Base-by-base conservation (phyloP, 106 monocot species). In the Agapanthus africanus region DNA sequence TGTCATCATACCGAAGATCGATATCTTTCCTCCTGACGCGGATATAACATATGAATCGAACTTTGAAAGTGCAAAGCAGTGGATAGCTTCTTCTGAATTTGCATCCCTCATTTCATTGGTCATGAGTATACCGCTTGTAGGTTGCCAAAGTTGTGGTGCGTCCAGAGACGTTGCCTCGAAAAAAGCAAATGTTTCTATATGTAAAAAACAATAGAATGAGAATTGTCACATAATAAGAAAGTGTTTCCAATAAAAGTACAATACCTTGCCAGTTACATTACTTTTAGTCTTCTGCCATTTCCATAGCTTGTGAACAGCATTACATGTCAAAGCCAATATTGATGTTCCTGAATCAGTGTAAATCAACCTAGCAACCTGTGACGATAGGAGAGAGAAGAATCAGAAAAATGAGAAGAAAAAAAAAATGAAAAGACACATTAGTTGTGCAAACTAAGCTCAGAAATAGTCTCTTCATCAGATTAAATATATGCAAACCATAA, bases 31-130 rank as follows among this genome's bases (percentile, higher is more conserved):
- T 14, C 89, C 85, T 26, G 85, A 90, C 54, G 89, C 77, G 9
- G 89, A 90, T 74, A 80, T 67, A 38, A 85, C 72, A 76, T 85
- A 90, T 14, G 71, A 82, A 73, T 85, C 85, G 62, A 83, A 82
- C 72, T 90, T 90, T 37, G 82, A 80, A 15, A 83, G 47, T 14
- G 82, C 85, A 65, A 90, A 80, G 56, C 77, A 82, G 41, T 76
- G 77, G 35, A 74, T 54, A 49, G 46, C 64, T 74, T 74, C 80
- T 37, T 78, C 81, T 25, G 63, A 63, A 21, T 74, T 75, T 38
- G 34, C 37, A 57, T 70, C 74, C 47, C 73, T 68, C n/a, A 78
- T 54, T n/a, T 78, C 74, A 67, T 78, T 85, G 37, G 69, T 73
- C 77, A 82, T 77, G 41, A 78, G 39, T 31, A 77, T 73, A 28